These are phyloP conservation scores for Middelhovenomyces tepae DNA, from an alignment of 805 yeast genomes.

Conservation along the genomic window DNA sequence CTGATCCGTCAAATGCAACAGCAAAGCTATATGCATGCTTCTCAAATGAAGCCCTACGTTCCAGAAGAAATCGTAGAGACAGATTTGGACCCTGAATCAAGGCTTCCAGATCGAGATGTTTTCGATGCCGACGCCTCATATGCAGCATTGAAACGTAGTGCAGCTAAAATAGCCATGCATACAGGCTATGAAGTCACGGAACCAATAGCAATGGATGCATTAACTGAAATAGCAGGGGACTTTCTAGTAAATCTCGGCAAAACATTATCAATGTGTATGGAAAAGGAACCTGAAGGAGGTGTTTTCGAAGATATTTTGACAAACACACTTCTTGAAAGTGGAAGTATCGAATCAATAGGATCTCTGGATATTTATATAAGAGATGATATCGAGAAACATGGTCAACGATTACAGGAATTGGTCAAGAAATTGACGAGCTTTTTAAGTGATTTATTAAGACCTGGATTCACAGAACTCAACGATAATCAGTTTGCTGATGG, in stretches of 20 bases:
- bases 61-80: conserved; percentile 49
- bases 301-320: conserved; percentile 42
- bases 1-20: conserved; percentile 86
- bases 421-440: conserved; percentile 57
- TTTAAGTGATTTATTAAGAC: conserved; percentile 74
- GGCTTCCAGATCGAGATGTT: conserved; percentile 59
- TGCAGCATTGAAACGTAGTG: conserved; percentile 56
- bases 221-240: conserved; percentile 77
- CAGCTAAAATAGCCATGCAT: conserved; percentile 78
- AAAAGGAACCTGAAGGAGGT: conserved; percentile 27
- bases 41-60: conserved; percentile 64
- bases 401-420: conserved; percentile 59
- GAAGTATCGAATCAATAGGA: conserved; percentile 64
- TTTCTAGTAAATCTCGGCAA: conserved; percentile 67
- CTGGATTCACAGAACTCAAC: conserved; percentile 61
- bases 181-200: conserved; percentile 85
- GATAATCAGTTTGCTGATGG: conserved; percentile 81
- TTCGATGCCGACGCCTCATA: conserved; percentile 53
- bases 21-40: conserved; percentile 62
- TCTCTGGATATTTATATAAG: conserved; percentile 64
- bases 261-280: conserved; percentile 62
- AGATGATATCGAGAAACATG: conserved; percentile 63
- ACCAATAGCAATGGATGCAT: conserved; percentile 62
- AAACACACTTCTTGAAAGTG: conserved; percentile 72
- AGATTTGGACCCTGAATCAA: conserved; percentile 79